phyloP scores from a whole-genome alignment of 495 filamentous ascomycete genomes.

The Aspergillus nidulans region DNA sequence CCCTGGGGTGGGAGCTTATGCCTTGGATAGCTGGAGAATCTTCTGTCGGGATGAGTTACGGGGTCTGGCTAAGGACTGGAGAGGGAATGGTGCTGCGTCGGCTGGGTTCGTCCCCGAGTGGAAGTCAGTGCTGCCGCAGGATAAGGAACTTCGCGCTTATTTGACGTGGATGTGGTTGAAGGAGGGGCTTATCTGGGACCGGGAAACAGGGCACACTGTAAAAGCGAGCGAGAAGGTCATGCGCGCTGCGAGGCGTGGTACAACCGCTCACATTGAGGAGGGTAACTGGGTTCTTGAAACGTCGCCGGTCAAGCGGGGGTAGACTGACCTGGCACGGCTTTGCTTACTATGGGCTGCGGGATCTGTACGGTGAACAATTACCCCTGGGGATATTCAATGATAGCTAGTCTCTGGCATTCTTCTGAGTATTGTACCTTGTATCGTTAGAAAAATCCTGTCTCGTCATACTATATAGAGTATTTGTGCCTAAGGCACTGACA shows the following conservation, averaged over 20 bases:
- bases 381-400: background rate
- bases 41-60: conserved; percentile 82
- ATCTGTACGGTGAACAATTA: too few species aligned
- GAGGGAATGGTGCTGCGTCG: conserved; percentile 36
- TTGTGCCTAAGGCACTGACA: conserved; percentile 4
- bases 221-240: conserved; percentile 52
- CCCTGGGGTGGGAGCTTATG: conserved; percentile 78
- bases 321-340: background rate
- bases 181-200: conserved; percentile 81
- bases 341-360: too few species aligned
- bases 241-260: conserved; percentile 53
- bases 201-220: conserved; percentile 59
- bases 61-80: conserved; percentile 57
- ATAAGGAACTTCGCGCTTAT: conserved; percentile 87
- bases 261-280: conserved; percentile 58
- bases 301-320: conserved; percentile 30
- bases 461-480: too few species aligned
- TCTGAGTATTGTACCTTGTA: too few species aligned
- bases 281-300: conserved; percentile 45
- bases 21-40: conserved; percentile 88
- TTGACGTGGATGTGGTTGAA: conserved; percentile 88
- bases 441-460: too few species aligned
- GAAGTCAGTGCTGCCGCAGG: conserved; percentile 77
- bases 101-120: conserved; percentile 59
- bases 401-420: background rate